phyloP scores from a whole-genome alignment of 139 green algal genomes.

The Chlorella vulgaris region DNA sequence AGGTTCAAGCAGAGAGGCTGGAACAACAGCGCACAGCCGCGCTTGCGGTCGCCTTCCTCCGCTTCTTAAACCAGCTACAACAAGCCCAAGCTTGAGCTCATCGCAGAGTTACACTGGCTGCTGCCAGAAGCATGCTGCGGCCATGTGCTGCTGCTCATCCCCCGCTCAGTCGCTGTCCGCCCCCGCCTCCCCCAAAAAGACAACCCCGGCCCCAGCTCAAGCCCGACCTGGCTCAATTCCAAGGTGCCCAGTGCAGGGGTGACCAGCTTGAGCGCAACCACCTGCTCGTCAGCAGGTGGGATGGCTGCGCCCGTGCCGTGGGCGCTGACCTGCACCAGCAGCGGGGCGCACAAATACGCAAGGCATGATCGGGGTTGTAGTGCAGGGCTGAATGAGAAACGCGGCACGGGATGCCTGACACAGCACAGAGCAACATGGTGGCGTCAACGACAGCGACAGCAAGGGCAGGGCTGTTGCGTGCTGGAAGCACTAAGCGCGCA shows the following conservation, averaged over 20 bases:
- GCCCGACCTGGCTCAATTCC: conserved; percentile 52
- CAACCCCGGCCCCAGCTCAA: too few relatives aligned
- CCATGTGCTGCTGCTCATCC: background rate
- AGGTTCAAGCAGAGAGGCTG: background rate
- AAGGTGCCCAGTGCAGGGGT: conserved; percentile 84
- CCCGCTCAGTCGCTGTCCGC: background rate
- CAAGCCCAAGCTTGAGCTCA: too few relatives aligned
- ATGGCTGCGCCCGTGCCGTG: conserved; percentile 94
- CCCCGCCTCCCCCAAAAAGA: too few relatives aligned
- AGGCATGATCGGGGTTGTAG: background rate
- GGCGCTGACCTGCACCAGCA: conserved; percentile 75
- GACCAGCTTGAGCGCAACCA: conserved; percentile 89
- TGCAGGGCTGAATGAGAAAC: too few relatives aligned
- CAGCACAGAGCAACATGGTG: too few relatives aligned
- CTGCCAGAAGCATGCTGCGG: too few relatives aligned
- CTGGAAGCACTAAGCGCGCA: too few relatives aligned
- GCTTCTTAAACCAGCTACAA: background rate
- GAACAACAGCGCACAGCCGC: background rate
- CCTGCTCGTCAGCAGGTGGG: conserved; percentile 91
- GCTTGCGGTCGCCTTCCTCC: background rate
- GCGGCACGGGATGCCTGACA: too few relatives aligned
- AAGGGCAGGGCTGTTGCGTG: too few relatives aligned
- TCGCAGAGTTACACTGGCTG: too few relatives aligned
- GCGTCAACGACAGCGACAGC: too few relatives aligned
- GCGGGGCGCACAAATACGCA: background rate